Percentiles rank a stretch among this genome's conserved stretches.
phyloP scores from a whole-genome alignment of 164 flowering plant genomes.

The Brasenia schreberi region DNA sequence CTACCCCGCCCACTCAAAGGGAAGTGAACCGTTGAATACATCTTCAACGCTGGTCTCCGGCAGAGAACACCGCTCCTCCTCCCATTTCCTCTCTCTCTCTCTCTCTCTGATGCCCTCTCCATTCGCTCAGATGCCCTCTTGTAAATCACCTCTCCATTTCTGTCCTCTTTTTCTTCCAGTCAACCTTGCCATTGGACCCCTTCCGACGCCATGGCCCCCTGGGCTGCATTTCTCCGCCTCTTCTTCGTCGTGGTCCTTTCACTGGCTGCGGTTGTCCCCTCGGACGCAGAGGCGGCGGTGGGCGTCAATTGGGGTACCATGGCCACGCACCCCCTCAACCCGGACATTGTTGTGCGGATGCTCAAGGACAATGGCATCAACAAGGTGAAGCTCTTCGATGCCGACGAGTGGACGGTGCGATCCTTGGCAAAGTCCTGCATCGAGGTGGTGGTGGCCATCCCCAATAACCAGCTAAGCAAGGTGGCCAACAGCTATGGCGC shows the following conservation, averaged over 20 bases:
- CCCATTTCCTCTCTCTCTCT: no score
- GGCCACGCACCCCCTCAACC: conserved; percentile 41
- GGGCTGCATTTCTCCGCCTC: conserved; percentile 11
- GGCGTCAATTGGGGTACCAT: conserved; percentile 89
- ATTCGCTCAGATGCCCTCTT: no score
- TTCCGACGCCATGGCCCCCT: background rate
- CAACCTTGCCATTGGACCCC: no score
- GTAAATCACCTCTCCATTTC: no score
- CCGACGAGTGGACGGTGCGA: conserved; percentile 40
- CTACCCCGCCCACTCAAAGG: no score
- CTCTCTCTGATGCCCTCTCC: no score
- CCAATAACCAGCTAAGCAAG: conserved; percentile 37
- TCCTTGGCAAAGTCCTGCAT: conserved; percentile 53
- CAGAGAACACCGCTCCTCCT: no score
- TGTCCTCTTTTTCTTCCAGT: no score
- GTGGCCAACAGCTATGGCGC: conserved; percentile 21
- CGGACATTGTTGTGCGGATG: conserved; percentile 43
- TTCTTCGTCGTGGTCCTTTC: conserved; percentile 13
- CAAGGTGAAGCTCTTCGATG: conserved; percentile 82
- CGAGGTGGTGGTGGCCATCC: conserved; percentile 83
- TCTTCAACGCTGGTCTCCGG: no score
- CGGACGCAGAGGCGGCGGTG: conserved; percentile 17
- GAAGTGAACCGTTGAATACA: no score
- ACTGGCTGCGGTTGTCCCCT: conserved; percentile 1
- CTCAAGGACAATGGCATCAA: conserved; percentile 56